A percentile compares a stretch with the other conserved stretches of the same genome.
Conservation (phyloP, 1,139 yeast species). For the Suhomyces atakaporum region DNA sequence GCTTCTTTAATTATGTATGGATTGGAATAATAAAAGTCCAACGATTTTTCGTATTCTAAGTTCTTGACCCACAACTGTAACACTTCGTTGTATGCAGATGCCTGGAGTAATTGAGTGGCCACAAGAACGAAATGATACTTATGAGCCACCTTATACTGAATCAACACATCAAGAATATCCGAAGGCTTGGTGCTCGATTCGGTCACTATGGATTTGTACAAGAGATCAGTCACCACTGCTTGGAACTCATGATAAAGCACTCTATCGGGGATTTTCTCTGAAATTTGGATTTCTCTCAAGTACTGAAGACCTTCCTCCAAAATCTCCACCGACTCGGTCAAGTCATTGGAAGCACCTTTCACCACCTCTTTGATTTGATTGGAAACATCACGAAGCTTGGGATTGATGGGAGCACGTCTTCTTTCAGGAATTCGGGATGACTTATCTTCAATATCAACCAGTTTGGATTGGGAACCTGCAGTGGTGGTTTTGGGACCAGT, state of each 20-base stretch:
- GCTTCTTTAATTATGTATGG: slow-evolving; percentile 15
- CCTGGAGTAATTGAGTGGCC: slow-evolving; percentile 25
- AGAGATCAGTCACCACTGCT: slow-evolving; percentile 26
- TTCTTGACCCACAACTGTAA: slow-evolving; percentile 38
- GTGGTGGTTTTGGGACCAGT: not conserved
- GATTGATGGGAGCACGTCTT: slow-evolving; percentile 14
- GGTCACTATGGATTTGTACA: slow-evolving; percentile 23
- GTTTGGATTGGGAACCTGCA: slow-evolving; percentile 5
- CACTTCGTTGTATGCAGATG: slow-evolving; percentile 24
- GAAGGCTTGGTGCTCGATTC: slow-evolving; percentile 20
- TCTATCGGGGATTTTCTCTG: slow-evolving; percentile 30
- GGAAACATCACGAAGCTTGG: slow-evolving; percentile 39
- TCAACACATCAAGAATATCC: slow-evolving; percentile 31
- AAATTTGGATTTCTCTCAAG: slow-evolving; percentile 38
- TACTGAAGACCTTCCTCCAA: slow-evolving; percentile 47
- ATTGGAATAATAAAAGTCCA: slow-evolving; percentile 13
- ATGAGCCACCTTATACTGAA: slow-evolving; percentile 34
- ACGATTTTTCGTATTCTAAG: slow-evolving; percentile 28
- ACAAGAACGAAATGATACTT: slow-evolving; percentile 32
- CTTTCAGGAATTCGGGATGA: not conserved
- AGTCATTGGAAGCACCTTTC: slow-evolving; percentile 19
- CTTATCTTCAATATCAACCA: slow-evolving; percentile 1
- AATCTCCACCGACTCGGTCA: slow-evolving; percentile 38
- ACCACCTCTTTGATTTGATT: slow-evolving; percentile 34
- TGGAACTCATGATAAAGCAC: slow-evolving; percentile 24